Evolutionary conservation across 2,329 filamentous ascomycete species (phyloP).

Genomic region (Trichophyton simii): DNA sequence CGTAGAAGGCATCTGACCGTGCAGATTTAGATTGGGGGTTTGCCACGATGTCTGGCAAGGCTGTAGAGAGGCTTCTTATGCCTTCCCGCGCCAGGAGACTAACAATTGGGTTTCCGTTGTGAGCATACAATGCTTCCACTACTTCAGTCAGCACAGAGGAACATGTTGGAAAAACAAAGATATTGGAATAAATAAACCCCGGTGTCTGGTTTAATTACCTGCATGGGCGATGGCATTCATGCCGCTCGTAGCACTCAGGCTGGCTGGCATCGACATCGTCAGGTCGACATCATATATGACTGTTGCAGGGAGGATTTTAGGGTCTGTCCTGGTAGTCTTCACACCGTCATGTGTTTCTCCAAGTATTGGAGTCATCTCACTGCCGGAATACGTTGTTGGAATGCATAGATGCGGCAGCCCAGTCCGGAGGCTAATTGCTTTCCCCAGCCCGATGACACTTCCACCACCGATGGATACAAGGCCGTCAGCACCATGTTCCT

Average conservation of each 20-base stretch:
- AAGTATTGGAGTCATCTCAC: conserved; percentile 53
- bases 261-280: conserved; percentile 45
- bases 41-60: conserved; percentile 42
- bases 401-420: conserved; percentile 47
- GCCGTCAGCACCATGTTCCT: conserved; percentile 38
- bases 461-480: conserved; percentile 51
- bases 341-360: conserved; percentile 48
- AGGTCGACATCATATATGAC: conserved; percentile 55
- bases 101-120: conserved; percentile 49
- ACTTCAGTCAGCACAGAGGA: neutral
- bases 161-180: neutral
- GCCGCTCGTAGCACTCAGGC: conserved; percentile 45
- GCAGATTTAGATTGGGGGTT: conserved; percentile 36
- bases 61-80: conserved; percentile 39
- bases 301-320: conserved; percentile 46
- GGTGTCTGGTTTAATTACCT: conserved; percentile 21
- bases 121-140: conserved; percentile 53
- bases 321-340: conserved; percentile 47
- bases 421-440: conserved; percentile 43
- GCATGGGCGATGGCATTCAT: conserved; percentile 56
- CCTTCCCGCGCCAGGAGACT: conserved; percentile 47
- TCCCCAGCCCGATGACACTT: conserved; percentile 50
- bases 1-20: conserved; percentile 45
- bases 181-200: neutral
- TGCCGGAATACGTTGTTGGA: conserved; percentile 50